Evolutionary conservation across 352 stramenopile species (phyloP).

Genomic region (Phytophthora citrophthora): DNA sequence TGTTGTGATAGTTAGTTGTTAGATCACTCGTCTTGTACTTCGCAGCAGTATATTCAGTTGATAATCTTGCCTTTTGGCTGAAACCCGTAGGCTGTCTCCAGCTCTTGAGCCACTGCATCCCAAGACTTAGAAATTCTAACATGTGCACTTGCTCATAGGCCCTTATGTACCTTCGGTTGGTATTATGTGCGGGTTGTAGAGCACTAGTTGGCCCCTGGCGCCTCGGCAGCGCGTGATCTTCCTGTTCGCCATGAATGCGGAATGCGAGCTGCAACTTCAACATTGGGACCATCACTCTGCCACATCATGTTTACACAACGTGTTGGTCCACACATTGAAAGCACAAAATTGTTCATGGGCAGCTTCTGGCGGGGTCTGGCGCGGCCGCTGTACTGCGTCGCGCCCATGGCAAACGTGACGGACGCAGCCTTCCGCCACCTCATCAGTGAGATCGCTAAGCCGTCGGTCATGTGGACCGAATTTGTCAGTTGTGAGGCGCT

Average conservation of each 20-base stretch:
- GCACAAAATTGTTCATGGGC: conserved; percentile 16
- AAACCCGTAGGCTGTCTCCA: conserved; percentile 62
- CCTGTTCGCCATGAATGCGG: conserved; percentile 24
- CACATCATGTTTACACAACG: conserved; percentile 26
- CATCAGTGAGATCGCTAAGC: conserved; percentile 81
- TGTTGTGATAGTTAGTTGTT: conserved; percentile 9
- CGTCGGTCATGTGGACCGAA: conserved; percentile 86
- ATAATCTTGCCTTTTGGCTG: conserved; percentile 42
- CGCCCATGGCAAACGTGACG: conserved; percentile 88
- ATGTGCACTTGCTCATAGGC: neutral
- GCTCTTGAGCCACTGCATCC: conserved; percentile 53
- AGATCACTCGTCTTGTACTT: neutral
- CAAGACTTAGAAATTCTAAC: neutral
- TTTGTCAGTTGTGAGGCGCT: conserved; percentile 89
- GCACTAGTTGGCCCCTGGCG: conserved; percentile 50
- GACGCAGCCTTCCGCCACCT: conserved; percentile 74
- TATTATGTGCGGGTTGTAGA: conserved; percentile 68
- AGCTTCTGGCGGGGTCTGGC: conserved; percentile 70
- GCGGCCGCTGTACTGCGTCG: conserved; percentile 82
- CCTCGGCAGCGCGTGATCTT: conserved; percentile 51
- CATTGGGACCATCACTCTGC: conserved; percentile 38
- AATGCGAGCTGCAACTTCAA: conserved; percentile 42
- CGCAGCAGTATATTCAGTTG: too few relatives aligned
- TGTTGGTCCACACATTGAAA: conserved; percentile 3
- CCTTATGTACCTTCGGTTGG: conserved; percentile 44